Evolutionary conservation across 768 basidiomycete genomes (phyloP), one percentile per base, ranked within the genome.

Genomic region (Lactarius evosmus): DNA sequence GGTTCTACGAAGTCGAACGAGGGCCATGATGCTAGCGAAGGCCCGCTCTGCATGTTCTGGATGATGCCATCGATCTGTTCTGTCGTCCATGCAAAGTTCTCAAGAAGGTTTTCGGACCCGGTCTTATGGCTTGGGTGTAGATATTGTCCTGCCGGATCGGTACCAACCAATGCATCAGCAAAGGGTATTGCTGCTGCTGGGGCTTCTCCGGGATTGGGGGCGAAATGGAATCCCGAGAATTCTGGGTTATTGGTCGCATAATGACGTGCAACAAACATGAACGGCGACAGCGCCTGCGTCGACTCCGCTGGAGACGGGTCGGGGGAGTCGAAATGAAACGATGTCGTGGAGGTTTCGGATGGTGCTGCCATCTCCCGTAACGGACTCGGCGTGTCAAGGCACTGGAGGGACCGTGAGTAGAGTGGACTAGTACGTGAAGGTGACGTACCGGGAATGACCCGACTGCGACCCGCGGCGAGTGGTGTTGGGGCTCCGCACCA

Each of bases 301-400:
- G 36, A 36, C 7, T 4, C 44, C 40, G 33, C 29, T 30, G 63
- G 63, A 50, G 58, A 64, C 7, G 53, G 63, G 49, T 64, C 63
- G 11, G 63, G 53, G 9, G 63, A 60, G 55, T 64, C 63, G 36
- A 49, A 64, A 60, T 64, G 58, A 56, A 59, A 33, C 36, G 63
- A 33, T 12, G 36, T 1, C 46, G 58, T 22, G 22, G 51, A 44
- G 7, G 14, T n/a, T n/a, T 55, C 53, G 4, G 33, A 44, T 25
- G 58, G 22, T 44, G 14, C 6, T 44, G 19, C 8, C 14, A 38
- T 14, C 44, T 49, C 34, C 46, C 46, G 51, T 6, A 38, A 49
- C 22, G 41, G 52, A 46, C 58, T 60, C 7, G 44, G 29, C 5
- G 53, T 9, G 14, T 16, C 16, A 32, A 40, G 29, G n/a, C 25